These are phyloP conservation scores for Brassica rapa DNA, from an alignment of 345 rosid species.

Conservation along the genomic window DNA sequence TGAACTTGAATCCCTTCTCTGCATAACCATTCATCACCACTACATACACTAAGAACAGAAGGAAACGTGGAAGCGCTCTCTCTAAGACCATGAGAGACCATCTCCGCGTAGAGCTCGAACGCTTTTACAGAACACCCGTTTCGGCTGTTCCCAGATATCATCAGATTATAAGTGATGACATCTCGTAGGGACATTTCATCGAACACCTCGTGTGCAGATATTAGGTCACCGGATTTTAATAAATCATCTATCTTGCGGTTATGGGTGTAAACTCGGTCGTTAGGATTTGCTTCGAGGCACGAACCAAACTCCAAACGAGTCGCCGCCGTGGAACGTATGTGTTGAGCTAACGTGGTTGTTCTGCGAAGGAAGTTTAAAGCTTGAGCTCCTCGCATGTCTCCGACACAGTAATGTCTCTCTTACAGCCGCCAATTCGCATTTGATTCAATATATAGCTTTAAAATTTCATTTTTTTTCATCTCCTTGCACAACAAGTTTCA, in stretches of 20 bases:
- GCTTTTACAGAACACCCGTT: slow-evolving; percentile 44
- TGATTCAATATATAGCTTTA: background rate
- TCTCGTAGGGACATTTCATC: slow-evolving; percentile 59
- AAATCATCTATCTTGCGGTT: slow-evolving; percentile 50
- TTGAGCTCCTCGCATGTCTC: slow-evolving; percentile 46
- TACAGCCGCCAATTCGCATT: slow-evolving; percentile 1
- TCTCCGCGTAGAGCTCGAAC: slow-evolving; percentile 49
- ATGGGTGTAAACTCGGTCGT: slow-evolving; percentile 37
- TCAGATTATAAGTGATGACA: slow-evolving; percentile 64
- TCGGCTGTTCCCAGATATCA: slow-evolving; percentile 60
- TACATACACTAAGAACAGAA: slow-evolving; percentile 66
- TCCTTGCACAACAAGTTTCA: slow-evolving; percentile 35
- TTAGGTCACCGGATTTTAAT: slow-evolving; percentile 47
- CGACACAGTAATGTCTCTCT: slow-evolving; percentile 9
- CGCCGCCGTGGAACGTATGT: background rate
- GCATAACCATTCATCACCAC: slow-evolving; percentile 39
- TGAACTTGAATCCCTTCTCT: slow-evolving; percentile 70
- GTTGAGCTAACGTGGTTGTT: slow-evolving; percentile 40
- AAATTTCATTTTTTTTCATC: background rate
- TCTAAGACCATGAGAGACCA: slow-evolving; percentile 55
- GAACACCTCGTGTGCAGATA: slow-evolving; percentile 54
- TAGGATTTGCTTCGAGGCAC: slow-evolving; percentile 37
- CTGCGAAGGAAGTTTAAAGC: slow-evolving; percentile 39
- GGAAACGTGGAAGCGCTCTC: slow-evolving; percentile 72
- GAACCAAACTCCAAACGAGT: slow-evolving; percentile 37